These are phyloP conservation scores for Vitis cinerea DNA, from an alignment of 164 flowering plant species.

Conservation along the genomic window DNA sequence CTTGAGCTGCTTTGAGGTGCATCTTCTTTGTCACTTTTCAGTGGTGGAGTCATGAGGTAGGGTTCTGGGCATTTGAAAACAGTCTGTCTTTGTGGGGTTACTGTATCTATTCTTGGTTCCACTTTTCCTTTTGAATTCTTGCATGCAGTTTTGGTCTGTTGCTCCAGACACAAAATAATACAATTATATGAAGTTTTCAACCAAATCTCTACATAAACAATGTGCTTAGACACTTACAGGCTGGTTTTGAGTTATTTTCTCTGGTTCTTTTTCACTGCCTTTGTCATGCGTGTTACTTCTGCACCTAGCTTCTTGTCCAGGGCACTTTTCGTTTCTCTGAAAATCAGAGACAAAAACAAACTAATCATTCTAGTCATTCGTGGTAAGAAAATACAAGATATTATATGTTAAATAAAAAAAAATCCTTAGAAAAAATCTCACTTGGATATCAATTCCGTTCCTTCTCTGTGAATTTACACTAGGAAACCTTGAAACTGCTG, in stretches of 20 bases:
- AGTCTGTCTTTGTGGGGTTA: conserved; percentile 10
- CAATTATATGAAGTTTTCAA: conserved; percentile 12
- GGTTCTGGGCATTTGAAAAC: conserved; percentile 5
- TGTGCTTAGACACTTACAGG: conserved; percentile 18
- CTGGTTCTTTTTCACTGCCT: conserved; percentile 17
- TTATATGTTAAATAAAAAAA: neutral
- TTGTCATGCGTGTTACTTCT: conserved; percentile 2
- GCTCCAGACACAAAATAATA: conserved; percentile 14
- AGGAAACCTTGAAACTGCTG: conserved; percentile 11
- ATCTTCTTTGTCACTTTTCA: conserved; percentile 16
- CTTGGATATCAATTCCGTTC: conserved; percentile 26
- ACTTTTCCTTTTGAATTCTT: conserved; percentile 17
- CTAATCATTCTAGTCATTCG: neutral
- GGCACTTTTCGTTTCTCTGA: conserved; percentile 19
- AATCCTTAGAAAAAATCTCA: conserved; percentile 14
- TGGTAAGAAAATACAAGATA: neutral
- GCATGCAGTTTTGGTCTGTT: conserved; percentile 7
- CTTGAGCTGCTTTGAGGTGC: conserved; percentile 10
- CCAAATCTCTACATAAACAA: neutral
- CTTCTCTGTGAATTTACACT: conserved; percentile 22
- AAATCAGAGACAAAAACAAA: conserved; percentile 2
- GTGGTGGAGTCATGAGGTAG: conserved; percentile 2
- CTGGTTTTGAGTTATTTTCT: conserved; percentile 15
- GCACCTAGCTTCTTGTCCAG: conserved; percentile 10
- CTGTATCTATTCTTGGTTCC: conserved; percentile 17